phyloP scores from a whole-genome alignment of 148 eudicot genomes.

The Camellia lanceoleosa region DNA sequence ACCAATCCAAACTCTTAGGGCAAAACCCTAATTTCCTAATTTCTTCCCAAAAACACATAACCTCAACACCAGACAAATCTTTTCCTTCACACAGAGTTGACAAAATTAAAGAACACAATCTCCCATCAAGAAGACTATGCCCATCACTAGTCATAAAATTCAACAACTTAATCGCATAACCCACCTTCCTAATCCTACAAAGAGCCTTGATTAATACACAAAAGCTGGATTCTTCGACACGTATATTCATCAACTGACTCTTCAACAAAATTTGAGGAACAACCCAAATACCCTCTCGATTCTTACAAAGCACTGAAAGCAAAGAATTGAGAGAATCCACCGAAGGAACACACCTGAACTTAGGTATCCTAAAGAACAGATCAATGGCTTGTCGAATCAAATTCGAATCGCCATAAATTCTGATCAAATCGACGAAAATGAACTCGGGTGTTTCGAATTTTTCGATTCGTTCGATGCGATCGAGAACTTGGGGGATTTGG shows the following conservation, averaged over 20 bases:
- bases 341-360: constrained; percentile 54
- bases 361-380: constrained; percentile 50
- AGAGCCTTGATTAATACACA: constrained; percentile 48
- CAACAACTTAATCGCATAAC: constrained; percentile 44
- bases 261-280: constrained; percentile 50
- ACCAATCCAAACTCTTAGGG: constrained; percentile 40
- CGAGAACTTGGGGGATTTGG: constrained; percentile 34
- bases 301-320: constrained; percentile 43
- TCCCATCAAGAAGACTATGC: constrained; percentile 28
- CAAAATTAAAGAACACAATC: constrained; percentile 39
- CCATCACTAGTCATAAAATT: constrained; percentile 44
- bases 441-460: constrained; percentile 55
- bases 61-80: constrained; percentile 25
- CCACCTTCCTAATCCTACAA: constrained; percentile 45
- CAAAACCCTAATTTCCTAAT: constrained; percentile 42
- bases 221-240: constrained; percentile 49
- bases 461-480: constrained; percentile 38
- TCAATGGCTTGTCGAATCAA: constrained; percentile 46
- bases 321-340: constrained; percentile 46
- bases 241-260: constrained; percentile 43
- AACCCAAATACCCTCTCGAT: constrained; percentile 29
- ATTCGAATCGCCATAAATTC: constrained; percentile 37
- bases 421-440: constrained; percentile 54
- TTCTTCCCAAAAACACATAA: constrained; percentile 36
- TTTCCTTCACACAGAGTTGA: constrained; percentile 35